phyloP scores from a whole-genome alignment of 768 basidiomycete genomes.

The Phlegmacium glaucopus region DNA sequence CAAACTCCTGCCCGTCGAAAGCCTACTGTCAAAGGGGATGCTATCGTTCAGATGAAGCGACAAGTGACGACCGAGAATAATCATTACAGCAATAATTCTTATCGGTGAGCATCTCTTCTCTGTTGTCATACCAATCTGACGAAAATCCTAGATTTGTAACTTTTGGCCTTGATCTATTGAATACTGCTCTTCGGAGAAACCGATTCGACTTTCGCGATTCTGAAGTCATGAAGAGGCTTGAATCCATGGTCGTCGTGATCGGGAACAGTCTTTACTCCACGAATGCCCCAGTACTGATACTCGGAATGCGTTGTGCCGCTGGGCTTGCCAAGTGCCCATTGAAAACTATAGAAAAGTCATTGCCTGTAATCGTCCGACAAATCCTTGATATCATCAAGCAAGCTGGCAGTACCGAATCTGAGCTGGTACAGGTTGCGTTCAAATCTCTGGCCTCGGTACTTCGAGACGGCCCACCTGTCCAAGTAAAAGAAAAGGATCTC shows the following conservation, averaged over 20 bases:
- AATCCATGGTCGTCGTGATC: conserved; percentile 81
- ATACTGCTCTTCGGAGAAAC: conserved; percentile 80
- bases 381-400: conserved; percentile 80
- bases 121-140: not conserved
- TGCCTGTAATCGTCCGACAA: conserved; percentile 82
- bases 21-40: conserved; percentile 45
- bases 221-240: conserved; percentile 75
- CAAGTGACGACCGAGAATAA: conserved; percentile 50
- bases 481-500: conserved; percentile 87
- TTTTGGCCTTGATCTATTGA: conserved; percentile 90
- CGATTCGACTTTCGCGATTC: conserved; percentile 82
- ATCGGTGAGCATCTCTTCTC: conserved; percentile 50
- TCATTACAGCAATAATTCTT: conserved; percentile 84
- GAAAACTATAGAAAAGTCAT: conserved; percentile 65
- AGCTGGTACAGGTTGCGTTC: conserved; percentile 84
- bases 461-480: conserved; percentile 81
- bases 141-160: conserved; percentile 66
- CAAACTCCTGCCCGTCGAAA: conserved; percentile 42
- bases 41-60: conserved; percentile 78
- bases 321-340: conserved; percentile 84
- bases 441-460: conserved; percentile 83
- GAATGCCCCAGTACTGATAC: conserved; percentile 66
- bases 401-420: conserved; percentile 84
- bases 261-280: conserved; percentile 92
- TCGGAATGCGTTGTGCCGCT: conserved; percentile 77